phyloP scores from a whole-genome alignment of 208 protist genomes.

The Wallacemonas rigidus region DNA sequence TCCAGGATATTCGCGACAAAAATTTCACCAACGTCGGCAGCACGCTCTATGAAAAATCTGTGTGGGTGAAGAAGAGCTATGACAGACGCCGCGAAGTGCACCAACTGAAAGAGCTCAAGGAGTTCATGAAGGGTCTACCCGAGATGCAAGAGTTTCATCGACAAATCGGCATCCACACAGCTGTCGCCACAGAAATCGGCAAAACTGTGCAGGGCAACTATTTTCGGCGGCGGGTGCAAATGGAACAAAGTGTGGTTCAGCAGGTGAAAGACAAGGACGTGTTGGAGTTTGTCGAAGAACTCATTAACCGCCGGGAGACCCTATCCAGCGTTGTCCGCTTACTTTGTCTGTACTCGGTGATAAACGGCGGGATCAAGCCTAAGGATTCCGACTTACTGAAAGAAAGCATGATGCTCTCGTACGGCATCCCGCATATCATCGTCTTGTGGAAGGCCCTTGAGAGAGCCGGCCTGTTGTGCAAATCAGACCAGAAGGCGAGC shows the following conservation, averaged over 20 bases:
- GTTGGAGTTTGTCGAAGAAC: conserved; percentile 84
- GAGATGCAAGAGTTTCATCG: conserved; percentile 88
- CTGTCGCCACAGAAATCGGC: conserved; percentile 76
- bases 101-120: conserved; percentile 85
- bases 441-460: conserved; percentile 59
- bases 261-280: conserved; percentile 69
- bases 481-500: conserved; percentile 38
- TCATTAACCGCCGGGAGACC: conserved; percentile 59
- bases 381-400: conserved; percentile 71
- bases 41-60: conserved; percentile 79
- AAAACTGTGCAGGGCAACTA: conserved; percentile 66
- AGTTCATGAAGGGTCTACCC: conserved; percentile 86
- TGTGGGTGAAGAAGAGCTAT: conserved; percentile 88
- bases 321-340: conserved; percentile 72
- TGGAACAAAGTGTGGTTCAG: conserved; percentile 84
- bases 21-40: conserved; percentile 75
- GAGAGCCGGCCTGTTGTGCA: conserved; percentile 53
- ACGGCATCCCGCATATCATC: conserved; percentile 82
- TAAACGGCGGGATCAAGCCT: conserved; percentile 75
- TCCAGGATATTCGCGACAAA: conserved; percentile 79
- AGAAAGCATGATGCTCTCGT: conserved; percentile 82
- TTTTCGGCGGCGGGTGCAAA: conserved; percentile 63
- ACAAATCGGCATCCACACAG: conserved; percentile 78
- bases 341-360: conserved; percentile 80
- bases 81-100: conserved; percentile 83